Conservation (phyloP, 148 eudicot genomes). For the Spergularia marina region DNA sequence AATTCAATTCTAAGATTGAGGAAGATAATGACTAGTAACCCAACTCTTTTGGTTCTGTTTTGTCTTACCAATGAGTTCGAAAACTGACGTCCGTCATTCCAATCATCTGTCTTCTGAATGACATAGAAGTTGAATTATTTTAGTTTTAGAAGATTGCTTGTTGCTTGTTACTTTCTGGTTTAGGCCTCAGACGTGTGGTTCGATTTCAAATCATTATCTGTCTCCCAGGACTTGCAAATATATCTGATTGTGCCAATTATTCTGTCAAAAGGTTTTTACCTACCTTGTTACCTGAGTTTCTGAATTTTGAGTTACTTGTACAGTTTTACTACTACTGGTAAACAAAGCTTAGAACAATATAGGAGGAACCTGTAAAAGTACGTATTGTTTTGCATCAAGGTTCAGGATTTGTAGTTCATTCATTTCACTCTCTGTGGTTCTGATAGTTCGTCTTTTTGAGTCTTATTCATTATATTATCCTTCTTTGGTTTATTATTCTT, state of each 20-base stretch:
- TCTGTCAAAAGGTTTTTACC: too few relatives aligned
- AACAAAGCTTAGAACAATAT: too few relatives aligned
- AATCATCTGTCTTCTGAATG: not conserved
- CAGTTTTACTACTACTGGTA: too few relatives aligned
- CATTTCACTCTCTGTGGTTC: not conserved
- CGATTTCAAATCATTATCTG: not conserved
- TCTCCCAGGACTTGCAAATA: not conserved
- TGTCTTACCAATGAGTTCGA: conserved; percentile 12
- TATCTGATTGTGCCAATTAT: not conserved
- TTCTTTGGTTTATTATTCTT: not conserved
- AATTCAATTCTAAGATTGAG: not conserved
- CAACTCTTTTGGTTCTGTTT: conserved; percentile 18
- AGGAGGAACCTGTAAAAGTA: too few relatives aligned
- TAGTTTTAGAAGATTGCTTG: not conserved
- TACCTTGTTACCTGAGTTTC: too few relatives aligned
- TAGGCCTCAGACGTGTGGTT: not conserved
- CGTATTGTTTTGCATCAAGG: too few relatives aligned
- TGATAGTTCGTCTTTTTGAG: not conserved
- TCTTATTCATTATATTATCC: not conserved
- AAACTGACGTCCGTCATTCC: conserved; percentile 6
- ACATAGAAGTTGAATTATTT: not conserved
- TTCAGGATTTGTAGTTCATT: not conserved
- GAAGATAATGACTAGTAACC: conserved; percentile 13
- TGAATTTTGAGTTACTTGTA: too few relatives aligned
- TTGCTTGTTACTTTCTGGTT: not conserved